Base-by-base conservation (phyloP, 2,329 filamentous ascomycete genomes). In the Bipolaris sorokiniana region DNA sequence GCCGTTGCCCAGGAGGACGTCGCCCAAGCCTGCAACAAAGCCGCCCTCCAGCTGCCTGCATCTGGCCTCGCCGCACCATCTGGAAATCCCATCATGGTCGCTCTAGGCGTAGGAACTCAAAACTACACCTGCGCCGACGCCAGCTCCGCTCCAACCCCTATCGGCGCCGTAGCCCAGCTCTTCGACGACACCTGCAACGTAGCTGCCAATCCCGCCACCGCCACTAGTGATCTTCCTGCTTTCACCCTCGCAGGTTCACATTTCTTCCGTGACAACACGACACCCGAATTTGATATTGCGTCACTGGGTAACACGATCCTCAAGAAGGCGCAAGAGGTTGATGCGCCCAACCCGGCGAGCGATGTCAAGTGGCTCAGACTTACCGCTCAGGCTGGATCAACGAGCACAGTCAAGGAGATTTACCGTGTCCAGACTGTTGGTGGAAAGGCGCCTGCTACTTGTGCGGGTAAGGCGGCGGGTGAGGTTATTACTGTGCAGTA, bases 401-500 rank as follows among this genome's bases (percentile, higher is more conserved):
- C 67, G 1, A 70, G 68, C 42, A 22, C 59, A 3, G 84, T 92
- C 61, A 85, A 87, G 74, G 86, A 90, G 73, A 88, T 97, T 33
- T 98, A 94, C 79, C 86, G 94, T 13, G 79, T 97, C 48, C 84
- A 90, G 68, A 97, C 94, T 2, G 90, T 88, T 1, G 92, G 92
- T 20, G 94, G 94, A 6, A 85, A 84, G 51, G 79, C 92, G 1
- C 93, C 93, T 0, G 77, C 82, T 5, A 90, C 85, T 0, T 97
- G 94, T 74, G 77, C 82, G 0, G 81, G 83, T 7, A 70, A 74
- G 53, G 71, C 77, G 0, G 57, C 64, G 4, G 72, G 65, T 0
- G 58, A 64, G n/a, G 63, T 71, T 10, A 91, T 97, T 63, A 81
- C 89, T 60, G 86, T 97, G n/a, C 82, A 91, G 68, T 97, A 98